Conservation (phyloP, 2,329 filamentous ascomycete genomes). For the Knoxdaviesia capensis region DNA sequence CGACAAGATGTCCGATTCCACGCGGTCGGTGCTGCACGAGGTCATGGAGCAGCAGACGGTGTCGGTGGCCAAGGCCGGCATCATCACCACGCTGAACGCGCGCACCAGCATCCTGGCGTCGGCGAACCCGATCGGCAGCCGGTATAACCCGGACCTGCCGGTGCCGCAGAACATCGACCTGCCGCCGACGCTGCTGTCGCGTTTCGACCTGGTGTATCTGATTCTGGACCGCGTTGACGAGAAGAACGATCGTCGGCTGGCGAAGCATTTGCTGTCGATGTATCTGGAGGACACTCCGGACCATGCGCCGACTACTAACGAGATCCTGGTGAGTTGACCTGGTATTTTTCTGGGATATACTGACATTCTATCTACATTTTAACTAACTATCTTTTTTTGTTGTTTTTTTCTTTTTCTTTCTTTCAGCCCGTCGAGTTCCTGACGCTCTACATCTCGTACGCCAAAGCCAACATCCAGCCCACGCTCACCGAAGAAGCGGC, state of each 20-base stretch:
- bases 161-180: conserved; percentile 97
- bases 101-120: conserved; percentile 90
- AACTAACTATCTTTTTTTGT: conserved; percentile 1
- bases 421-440: conserved; percentile 75
- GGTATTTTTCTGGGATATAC: neutral
- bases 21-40: conserved; percentile 66
- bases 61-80: conserved; percentile 75
- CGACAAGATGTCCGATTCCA: conserved; percentile 68
- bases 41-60: conserved; percentile 81
- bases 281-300: conserved; percentile 91
- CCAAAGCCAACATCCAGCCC: conserved; percentile 69
- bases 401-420: neutral
- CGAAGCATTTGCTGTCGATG: conserved; percentile 85
- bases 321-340: conserved; percentile 50
- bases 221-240: conserved; percentile 91
- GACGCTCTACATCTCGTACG: conserved; percentile 93
- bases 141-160: conserved; percentile 88
- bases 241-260: conserved; percentile 67
- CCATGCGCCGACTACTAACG: conserved; percentile 50
- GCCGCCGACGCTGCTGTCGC: conserved; percentile 79
- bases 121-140: conserved; percentile 92
- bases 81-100: conserved; percentile 91
- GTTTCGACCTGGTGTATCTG: conserved; percentile 93
- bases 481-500: conserved; percentile 61
- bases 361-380: neutral